Evolutionary conservation across 768 basidiomycete genomes (phyloP).

Genomic region (Rhizopogon vinicolor): DNA sequence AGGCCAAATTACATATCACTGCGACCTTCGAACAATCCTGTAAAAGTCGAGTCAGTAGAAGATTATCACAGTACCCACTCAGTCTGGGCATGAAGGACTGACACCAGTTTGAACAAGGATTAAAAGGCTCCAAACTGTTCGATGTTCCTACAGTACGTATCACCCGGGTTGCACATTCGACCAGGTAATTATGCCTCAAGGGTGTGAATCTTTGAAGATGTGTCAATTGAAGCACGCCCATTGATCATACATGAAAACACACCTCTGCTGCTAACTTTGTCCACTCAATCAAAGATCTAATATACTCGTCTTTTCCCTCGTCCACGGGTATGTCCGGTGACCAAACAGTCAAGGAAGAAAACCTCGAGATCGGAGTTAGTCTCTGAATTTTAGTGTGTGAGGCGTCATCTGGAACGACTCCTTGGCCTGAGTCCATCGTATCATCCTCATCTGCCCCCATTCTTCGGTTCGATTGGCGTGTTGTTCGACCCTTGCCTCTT

Average conservation of each 20-base stretch:
- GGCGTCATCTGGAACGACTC: constrained; percentile 18
- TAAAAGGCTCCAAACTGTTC: not conserved
- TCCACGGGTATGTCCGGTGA: constrained; percentile 68
- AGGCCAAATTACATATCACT: too few relatives aligned
- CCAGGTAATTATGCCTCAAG: not conserved
- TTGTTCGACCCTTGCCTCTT: constrained; percentile 8
- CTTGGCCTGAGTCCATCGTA: constrained; percentile 18
- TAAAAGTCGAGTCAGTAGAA: too few relatives aligned
- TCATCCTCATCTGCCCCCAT: constrained; percentile 25
- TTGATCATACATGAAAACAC: constrained; percentile 10
- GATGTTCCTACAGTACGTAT: not conserved
- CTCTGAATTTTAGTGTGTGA: constrained; percentile 19
- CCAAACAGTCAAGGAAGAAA: constrained; percentile 73
- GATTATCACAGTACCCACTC: too few relatives aligned
- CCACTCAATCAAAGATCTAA: constrained; percentile 69
- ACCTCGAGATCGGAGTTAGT: constrained; percentile 48
- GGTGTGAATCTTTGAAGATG: not conserved
- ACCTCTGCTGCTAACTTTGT: constrained; percentile 60
- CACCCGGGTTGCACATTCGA: not conserved
- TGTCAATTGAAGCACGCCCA: not conserved
- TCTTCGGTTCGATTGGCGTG: constrained; percentile 18
- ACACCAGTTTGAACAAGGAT: not conserved
- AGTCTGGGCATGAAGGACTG: not conserved
- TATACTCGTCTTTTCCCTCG: constrained; percentile 67
- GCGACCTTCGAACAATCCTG: too few relatives aligned